These are phyloP conservation scores for Phlebiopsis flavidoalba DNA, from an alignment of 768 basidiomycete species.

Conservation along the genomic window DNA sequence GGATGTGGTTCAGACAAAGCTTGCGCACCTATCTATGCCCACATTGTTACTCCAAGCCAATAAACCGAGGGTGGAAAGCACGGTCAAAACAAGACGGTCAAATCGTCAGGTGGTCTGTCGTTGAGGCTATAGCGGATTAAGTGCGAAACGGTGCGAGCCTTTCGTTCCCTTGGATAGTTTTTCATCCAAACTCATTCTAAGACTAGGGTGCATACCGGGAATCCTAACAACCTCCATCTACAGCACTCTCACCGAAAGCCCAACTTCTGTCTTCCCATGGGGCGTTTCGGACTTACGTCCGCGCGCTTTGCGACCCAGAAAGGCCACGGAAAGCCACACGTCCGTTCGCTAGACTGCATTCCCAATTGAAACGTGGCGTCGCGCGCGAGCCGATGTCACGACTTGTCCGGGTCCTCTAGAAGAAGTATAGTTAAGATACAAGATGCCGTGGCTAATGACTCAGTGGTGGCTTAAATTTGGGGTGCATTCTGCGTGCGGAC, in stretches of 20 bases:
- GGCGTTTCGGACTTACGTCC: neutral
- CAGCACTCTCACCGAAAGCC: neutral
- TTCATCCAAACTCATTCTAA: neutral
- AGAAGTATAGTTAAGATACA: neutral
- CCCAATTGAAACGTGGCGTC: neutral
- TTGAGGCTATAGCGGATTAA: neutral
- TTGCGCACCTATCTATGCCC: slow-evolving; percentile 86
- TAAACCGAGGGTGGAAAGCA: slow-evolving; percentile 62
- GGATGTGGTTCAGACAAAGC: slow-evolving; percentile 84
- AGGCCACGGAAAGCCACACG: neutral
- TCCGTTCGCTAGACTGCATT: neutral
- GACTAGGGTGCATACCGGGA: neutral
- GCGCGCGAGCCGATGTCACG: neutral
- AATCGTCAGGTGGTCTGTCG: neutral
- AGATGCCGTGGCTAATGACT: neutral
- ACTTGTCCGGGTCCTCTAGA: neutral
- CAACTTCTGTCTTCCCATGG: neutral
- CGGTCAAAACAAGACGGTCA: slow-evolving; percentile 14
- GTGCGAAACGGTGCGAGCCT: neutral
- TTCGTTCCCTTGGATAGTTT: neutral
- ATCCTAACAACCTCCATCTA: neutral
- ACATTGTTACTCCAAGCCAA: slow-evolving; percentile 68
- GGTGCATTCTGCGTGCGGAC: neutral
- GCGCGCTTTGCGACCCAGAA: neutral
- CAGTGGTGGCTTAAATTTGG: neutral